These are phyloP conservation scores for Silene noctiflora DNA, from an alignment of 179 eudicot species.

Conservation along the genomic window DNA sequence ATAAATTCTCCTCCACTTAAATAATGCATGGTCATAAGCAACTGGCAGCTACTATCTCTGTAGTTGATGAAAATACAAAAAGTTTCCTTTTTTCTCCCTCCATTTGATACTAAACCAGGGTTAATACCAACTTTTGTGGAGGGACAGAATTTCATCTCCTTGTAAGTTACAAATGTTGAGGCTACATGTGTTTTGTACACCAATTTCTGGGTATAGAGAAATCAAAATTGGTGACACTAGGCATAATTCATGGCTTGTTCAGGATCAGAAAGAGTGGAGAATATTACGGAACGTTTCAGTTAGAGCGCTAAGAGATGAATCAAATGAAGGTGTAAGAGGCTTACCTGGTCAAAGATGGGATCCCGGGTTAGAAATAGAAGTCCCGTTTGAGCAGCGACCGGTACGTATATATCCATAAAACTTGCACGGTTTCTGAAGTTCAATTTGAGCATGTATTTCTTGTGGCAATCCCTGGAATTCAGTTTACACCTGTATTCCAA, in stretches of 20 bases:
- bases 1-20: constrained; percentile 50
- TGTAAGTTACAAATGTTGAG: constrained; percentile 31
- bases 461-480: neutral
- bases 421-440: constrained; percentile 8
- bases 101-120: constrained; percentile 13
- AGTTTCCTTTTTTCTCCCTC: constrained; percentile 9
- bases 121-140: neutral
- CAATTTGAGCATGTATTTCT: constrained; percentile 7
- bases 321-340: constrained; percentile 55
- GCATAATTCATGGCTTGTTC: constrained; percentile 41
- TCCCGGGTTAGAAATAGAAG: constrained; percentile 83
- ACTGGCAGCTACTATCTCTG: constrained; percentile 4
- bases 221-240: constrained; percentile 31
- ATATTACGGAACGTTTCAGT: constrained; percentile 27
- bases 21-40: constrained; percentile 37
- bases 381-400: constrained; percentile 94
- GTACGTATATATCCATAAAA: constrained; percentile 36
- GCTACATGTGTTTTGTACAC: constrained; percentile 41
- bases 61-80: constrained; percentile 8
- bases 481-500: neutral
- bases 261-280: constrained; percentile 25
- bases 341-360: constrained; percentile 86
- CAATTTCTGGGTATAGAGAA: constrained; percentile 42
- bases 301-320: constrained; percentile 67
- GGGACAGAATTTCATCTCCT: constrained; percentile 27